phyloP scores from a whole-genome alignment of 108 stramenopile species.

The Cyclostephanos invisitatus region DNA sequence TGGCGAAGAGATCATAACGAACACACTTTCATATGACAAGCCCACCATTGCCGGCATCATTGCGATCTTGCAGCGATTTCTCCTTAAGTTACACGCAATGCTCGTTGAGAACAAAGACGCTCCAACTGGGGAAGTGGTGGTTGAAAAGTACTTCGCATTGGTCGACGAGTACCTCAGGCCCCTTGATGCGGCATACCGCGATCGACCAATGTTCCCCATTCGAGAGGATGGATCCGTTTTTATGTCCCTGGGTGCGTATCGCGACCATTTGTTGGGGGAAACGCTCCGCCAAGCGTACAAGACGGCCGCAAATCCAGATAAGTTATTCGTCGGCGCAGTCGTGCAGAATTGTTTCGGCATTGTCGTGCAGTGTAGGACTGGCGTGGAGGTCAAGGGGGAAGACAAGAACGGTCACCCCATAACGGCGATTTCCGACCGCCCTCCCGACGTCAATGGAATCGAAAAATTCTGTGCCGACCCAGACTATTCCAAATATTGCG shows the following conservation, averaged over 20 bases:
- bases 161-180: constrained; percentile 49
- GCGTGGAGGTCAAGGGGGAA: constrained; percentile 71
- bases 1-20: constrained; percentile 18
- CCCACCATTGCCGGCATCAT: constrained; percentile 65
- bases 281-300: constrained; percentile 83
- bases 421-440: constrained; percentile 60
- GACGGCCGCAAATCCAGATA: constrained; percentile 76
- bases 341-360: constrained; percentile 92
- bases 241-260: constrained; percentile 85
- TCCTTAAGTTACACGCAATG: constrained; percentile 41
- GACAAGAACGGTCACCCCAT: constrained; percentile 47
- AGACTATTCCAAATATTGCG: constrained; percentile 59
- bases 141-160: constrained; percentile 51
- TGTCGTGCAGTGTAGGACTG: constrained; percentile 64
- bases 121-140: constrained; percentile 33
- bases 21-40: constrained; percentile 18
- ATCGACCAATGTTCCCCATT: constrained; percentile 59
- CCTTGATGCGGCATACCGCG: constrained; percentile 61
- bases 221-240: constrained; percentile 82
- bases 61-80: constrained; percentile 55
- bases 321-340: constrained; percentile 84
- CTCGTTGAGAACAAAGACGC: constrained; percentile 29
- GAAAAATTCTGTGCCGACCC: constrained; percentile 68
- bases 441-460: constrained; percentile 64
- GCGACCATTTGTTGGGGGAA: constrained; percentile 82